phyloP scores from a whole-genome alignment of 805 yeast species.

The Saturnispora mendoncae region DNA sequence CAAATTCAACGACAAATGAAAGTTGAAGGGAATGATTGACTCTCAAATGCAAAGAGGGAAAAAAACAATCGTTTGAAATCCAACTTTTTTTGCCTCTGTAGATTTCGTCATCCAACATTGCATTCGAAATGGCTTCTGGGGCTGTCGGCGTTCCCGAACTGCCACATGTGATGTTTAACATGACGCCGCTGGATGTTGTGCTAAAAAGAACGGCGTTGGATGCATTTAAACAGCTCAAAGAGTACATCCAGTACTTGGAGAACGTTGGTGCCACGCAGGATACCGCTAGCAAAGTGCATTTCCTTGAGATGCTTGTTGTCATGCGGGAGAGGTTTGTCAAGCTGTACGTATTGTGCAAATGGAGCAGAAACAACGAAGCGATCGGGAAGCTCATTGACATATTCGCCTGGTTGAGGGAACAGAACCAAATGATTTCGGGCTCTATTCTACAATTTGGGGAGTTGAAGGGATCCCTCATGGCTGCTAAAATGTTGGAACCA shows the following conservation, averaged over 20 bases:
- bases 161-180: constrained; percentile 68
- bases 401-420: constrained; percentile 78
- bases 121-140: not conserved
- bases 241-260: constrained; percentile 52
- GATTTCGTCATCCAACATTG: not conserved
- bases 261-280: constrained; percentile 39
- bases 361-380: constrained; percentile 71
- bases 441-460: constrained; percentile 58
- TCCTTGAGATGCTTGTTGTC: constrained; percentile 59
- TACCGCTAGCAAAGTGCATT: constrained; percentile 52
- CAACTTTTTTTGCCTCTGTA: not conserved
- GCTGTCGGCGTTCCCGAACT: constrained; percentile 24
- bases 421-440: constrained; percentile 58
- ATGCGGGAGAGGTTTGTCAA: constrained; percentile 79
- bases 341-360: constrained; percentile 76
- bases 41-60: no score
- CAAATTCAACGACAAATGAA: no score
- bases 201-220: constrained; percentile 51
- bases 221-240: constrained; percentile 54
- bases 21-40: no score
- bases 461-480: constrained; percentile 62
- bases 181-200: constrained; percentile 54
- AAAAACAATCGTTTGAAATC: no score
- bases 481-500: constrained; percentile 89
- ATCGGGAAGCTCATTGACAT: constrained; percentile 74